phyloP scores from a whole-genome alignment of 495 filamentous ascomycete species.

The Xylaria castorea region DNA sequence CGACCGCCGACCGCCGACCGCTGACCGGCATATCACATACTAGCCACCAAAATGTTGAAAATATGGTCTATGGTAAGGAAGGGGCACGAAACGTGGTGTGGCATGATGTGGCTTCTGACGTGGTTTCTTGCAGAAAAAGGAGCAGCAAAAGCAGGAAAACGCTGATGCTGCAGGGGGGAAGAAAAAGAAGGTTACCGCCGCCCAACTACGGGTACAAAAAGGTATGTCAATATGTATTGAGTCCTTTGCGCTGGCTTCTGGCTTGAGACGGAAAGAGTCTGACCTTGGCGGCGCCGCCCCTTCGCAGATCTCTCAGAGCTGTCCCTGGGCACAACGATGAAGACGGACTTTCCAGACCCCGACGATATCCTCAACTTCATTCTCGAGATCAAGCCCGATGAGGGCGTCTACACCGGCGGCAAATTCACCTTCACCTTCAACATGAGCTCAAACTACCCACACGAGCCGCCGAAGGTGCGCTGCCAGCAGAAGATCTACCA shows the following conservation, averaged over 20 bases:
- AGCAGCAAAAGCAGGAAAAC: constrained; percentile 91
- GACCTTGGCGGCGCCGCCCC: neutral
- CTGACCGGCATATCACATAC: constrained; percentile 1
- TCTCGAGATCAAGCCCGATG: constrained; percentile 92
- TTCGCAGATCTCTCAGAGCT: constrained; percentile 86
- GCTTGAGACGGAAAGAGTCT: neutral
- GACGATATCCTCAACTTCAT: constrained; percentile 97
- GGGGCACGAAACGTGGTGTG: neutral
- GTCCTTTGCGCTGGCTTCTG: neutral
- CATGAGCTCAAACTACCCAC: constrained; percentile 94
- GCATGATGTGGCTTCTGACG: constrained; percentile 21
- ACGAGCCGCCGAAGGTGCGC: constrained; percentile 97
- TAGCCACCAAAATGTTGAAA: constrained; percentile 82
- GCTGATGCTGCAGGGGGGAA: constrained; percentile 76
- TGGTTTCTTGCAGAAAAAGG: constrained; percentile 72
- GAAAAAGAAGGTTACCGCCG: constrained; percentile 98
- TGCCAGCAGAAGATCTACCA: constrained; percentile 99
- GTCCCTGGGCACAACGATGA: constrained; percentile 88
- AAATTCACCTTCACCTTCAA: constrained; percentile 87
- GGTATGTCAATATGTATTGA: constrained; percentile 57
- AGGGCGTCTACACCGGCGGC: constrained; percentile 96
- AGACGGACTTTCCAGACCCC: constrained; percentile 88
- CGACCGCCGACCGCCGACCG: neutral
- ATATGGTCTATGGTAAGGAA: constrained; percentile 96
- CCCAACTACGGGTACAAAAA: constrained; percentile 95